phyloP scores from a whole-genome alignment of 441 rosid genomes.

The Manihot esculenta region DNA sequence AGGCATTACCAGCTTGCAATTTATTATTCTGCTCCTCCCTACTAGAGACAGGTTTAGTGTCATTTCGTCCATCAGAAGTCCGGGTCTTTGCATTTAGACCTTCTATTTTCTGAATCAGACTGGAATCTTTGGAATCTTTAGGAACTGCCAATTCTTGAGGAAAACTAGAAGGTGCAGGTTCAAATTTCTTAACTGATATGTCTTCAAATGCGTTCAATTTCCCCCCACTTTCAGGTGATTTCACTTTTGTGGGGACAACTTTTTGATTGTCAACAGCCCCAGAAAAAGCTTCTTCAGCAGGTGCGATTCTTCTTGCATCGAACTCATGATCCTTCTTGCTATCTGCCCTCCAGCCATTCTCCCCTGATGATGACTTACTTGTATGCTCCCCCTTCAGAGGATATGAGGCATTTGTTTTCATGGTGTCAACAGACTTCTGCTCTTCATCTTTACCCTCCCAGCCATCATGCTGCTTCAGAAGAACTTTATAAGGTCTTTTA shows the following conservation, averaged over 20 bases:
- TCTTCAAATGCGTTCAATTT: constrained; percentile 39
- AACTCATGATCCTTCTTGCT: constrained; percentile 34
- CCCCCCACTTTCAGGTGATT: constrained; percentile 36
- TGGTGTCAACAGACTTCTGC: constrained; percentile 45
- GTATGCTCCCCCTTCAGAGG: constrained; percentile 42
- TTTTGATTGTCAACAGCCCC: constrained; percentile 34
- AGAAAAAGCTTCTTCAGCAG: constrained; percentile 35
- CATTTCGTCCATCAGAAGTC: constrained; percentile 45
- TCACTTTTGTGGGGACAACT: constrained; percentile 33
- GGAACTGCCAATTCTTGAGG: constrained; percentile 35
- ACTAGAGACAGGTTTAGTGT: constrained; percentile 32
- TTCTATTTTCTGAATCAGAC: constrained; percentile 86
- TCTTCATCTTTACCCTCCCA: constrained; percentile 58
- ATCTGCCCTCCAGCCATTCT: constrained; percentile 50
- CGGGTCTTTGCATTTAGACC: constrained; percentile 68
- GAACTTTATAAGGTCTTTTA: constrained; percentile 67
- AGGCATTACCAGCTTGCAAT: constrained; percentile 40
- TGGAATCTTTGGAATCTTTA: constrained; percentile 61
- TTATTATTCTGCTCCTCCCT: constrained; percentile 49
- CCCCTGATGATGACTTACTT: constrained; percentile 44
- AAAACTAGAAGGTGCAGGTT: constrained; percentile 21
- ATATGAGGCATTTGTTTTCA: constrained; percentile 29
- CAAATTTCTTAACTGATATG: constrained; percentile 30
- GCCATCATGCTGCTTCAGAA: constrained; percentile 69
- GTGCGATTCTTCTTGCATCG: constrained; percentile 31